Base-by-base conservation (phyloP, 331 rosid genomes). In the Quercus tomentella region DNA sequence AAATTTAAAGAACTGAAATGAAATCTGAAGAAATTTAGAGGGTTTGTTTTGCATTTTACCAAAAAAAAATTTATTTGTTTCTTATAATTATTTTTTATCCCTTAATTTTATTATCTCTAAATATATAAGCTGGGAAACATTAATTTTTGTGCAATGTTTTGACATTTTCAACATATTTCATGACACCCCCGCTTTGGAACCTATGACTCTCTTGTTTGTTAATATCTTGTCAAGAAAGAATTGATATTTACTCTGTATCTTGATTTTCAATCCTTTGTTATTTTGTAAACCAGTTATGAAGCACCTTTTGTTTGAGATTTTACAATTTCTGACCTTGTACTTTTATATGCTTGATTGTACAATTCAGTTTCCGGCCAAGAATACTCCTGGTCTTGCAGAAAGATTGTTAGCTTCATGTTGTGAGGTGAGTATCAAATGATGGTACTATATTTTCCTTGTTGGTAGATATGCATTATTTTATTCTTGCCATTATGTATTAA, bases 331-430 rank as follows among this genome's bases (percentile, higher is more conserved):
- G 14, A n/a, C 43, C 56, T 77, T 61, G 56, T 65, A 11, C 31
- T 86, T 73, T 62, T 63, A 49, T 82, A 17, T 77, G 60, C 52
- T 57, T 82, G 68, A 79, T 76, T 77, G 79, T 84, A 65, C 26
- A 26, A 84, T 91, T 83, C 92, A 95, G 99, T 75, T 76, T 81
- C 83, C 97, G 18, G 83, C 65, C 56, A 85, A 91, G 88, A 86
- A 78, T 41, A 41, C 45, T 82, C 80, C 82, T 75, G 96, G 97
- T 56, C 15, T 95, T 35, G 93, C 96, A 0, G 94, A 91, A 80
- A 88, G 86, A 79, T 74, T 95, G 79, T 33, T 95, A 73, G 75
- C 95, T 69, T 76, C 91, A 37, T 95, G 99, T 76, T 95, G 99
- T 78, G 86, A 85, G 99, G 99, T 95, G 70, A 77, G 93, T 77